These are phyloP conservation scores for Moricandia arvensis DNA, from an alignment of 345 rosid genomes.

Conservation along the genomic window DNA sequence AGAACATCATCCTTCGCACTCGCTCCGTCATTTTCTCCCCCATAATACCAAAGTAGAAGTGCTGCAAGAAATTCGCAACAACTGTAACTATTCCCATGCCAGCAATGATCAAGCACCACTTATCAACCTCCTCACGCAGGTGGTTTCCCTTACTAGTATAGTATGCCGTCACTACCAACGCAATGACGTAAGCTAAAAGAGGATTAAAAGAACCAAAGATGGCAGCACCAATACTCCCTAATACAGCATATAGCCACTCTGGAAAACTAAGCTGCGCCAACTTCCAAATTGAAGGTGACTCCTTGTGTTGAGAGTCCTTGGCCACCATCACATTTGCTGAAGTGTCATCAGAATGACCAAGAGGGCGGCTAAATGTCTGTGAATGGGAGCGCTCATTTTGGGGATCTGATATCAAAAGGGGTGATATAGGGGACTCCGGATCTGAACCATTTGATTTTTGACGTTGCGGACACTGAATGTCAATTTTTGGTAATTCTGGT, in stretches of 20 bases:
- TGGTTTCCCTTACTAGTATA: conserved; percentile 48
- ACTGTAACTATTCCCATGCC: conserved; percentile 98
- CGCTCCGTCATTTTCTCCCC: conserved; percentile 99
- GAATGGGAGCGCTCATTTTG: conserved; percentile 98
- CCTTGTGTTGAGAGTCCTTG: conserved; percentile 52
- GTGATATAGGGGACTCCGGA: conserved; percentile 99
- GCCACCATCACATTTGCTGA: conserved; percentile 48
- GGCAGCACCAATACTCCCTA: conserved; percentile 98
- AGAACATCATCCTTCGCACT: conserved; percentile 98
- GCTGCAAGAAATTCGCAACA: conserved; percentile 96
- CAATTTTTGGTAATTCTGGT: conserved; percentile 92
- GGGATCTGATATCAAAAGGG: conserved; percentile 96
- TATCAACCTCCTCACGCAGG: conserved; percentile 72
- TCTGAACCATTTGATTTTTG: conserved; percentile 86
- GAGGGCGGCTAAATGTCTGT: conserved; percentile 94
- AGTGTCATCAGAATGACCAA: conserved; percentile 71
- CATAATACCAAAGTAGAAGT: conserved; percentile 98
- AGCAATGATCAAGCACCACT: conserved; percentile 98
- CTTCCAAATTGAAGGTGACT: conserved; percentile 89
- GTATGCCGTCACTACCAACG: conserved; percentile 80
- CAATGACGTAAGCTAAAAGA: conserved; percentile 90
- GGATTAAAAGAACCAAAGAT: conserved; percentile 98
- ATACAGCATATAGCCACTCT: conserved; percentile 96
- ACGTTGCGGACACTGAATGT: conserved; percentile 62
- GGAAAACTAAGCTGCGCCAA: conserved; percentile 91